A percentile compares a stretch with the other conserved stretches of the same genome.
phyloP scores from a whole-genome alignment of 129 eudicot genomes.

The Pseudognaphalium luteoalbum region DNA sequence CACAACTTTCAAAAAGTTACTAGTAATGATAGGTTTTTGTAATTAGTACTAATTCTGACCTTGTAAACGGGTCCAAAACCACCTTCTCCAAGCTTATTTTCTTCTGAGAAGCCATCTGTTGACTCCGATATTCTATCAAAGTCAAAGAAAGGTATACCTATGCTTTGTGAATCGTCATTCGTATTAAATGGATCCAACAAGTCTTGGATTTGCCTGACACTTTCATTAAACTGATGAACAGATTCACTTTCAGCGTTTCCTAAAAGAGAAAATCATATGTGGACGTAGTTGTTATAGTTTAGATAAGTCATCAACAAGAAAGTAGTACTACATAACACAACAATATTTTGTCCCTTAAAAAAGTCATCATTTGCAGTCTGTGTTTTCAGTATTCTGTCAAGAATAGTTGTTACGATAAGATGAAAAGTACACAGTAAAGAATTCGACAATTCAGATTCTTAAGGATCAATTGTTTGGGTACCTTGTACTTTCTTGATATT shows the following conservation, averaged over 20 bases:
- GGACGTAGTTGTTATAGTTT: background rate
- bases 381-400: background rate
- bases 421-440: background rate
- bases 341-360: background rate
- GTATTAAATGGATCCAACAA: constrained; percentile 26
- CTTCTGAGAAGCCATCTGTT: constrained; percentile 48
- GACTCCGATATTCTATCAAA: constrained; percentile 44
- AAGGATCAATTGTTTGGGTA: constrained; percentile 10
- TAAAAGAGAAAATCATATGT: constrained; percentile 15
- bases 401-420: background rate
- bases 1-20: background rate
- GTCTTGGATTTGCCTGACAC: constrained; percentile 37
- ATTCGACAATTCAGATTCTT: background rate
- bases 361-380: background rate
- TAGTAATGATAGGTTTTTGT: background rate
- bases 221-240: constrained; percentile 31
- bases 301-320: background rate
- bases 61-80: constrained; percentile 71
- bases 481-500: constrained; percentile 33
- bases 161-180: constrained; percentile 27
- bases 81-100: constrained; percentile 54
- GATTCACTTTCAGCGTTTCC: constrained; percentile 34
- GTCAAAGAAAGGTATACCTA: constrained; percentile 45
- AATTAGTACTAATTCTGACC: constrained; percentile 28
- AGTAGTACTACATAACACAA: too few relatives aligned